These are phyloP conservation scores for Tothia fuscella DNA, from an alignment of 2,329 filamentous ascomycete species.

Conservation along the genomic window DNA sequence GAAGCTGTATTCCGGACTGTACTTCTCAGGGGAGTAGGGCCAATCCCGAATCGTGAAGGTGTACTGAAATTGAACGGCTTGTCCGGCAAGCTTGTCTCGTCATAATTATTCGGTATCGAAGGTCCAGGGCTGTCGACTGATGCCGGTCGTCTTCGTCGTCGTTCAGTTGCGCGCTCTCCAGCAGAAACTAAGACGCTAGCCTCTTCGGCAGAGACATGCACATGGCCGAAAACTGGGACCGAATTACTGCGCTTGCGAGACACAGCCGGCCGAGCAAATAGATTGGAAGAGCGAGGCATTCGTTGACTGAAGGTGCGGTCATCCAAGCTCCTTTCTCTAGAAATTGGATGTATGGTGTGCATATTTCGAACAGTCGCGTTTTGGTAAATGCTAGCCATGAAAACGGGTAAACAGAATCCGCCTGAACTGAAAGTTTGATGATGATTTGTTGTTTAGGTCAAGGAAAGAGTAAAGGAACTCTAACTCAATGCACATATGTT, in stretches of 20 bases:
- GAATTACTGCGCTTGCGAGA: slow-evolving; percentile 10
- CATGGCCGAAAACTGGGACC: slow-evolving; percentile 5
- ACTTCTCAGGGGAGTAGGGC: neutral
- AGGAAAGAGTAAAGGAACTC: too few relatives aligned
- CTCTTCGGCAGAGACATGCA: slow-evolving; percentile 3
- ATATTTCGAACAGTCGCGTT: too few relatives aligned
- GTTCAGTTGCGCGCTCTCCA: slow-evolving; percentile 7
- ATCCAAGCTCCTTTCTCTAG: too few relatives aligned
- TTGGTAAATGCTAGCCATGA: too few relatives aligned
- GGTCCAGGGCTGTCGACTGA: slow-evolving; percentile 10
- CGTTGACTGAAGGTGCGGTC: too few relatives aligned
- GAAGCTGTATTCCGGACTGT: neutral
- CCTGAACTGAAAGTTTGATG: too few relatives aligned
- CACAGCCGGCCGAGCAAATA: slow-evolving; percentile 7
- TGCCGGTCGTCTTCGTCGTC: slow-evolving; percentile 5
- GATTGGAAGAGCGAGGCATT: too few relatives aligned
- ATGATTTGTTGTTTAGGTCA: too few relatives aligned
- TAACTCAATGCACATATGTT: too few relatives aligned
- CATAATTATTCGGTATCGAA: neutral
- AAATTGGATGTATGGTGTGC: too few relatives aligned
- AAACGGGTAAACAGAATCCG: too few relatives aligned
- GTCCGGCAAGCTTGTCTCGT: neutral
- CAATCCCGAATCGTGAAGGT: slow-evolving; percentile 9
- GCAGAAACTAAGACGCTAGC: slow-evolving; percentile 10
- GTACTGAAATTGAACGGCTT: slow-evolving; percentile 7